Evolutionary conservation across 192 early-diverging fungal genomes (phyloP).

Genomic region (Dissophora globulifera): DNA sequence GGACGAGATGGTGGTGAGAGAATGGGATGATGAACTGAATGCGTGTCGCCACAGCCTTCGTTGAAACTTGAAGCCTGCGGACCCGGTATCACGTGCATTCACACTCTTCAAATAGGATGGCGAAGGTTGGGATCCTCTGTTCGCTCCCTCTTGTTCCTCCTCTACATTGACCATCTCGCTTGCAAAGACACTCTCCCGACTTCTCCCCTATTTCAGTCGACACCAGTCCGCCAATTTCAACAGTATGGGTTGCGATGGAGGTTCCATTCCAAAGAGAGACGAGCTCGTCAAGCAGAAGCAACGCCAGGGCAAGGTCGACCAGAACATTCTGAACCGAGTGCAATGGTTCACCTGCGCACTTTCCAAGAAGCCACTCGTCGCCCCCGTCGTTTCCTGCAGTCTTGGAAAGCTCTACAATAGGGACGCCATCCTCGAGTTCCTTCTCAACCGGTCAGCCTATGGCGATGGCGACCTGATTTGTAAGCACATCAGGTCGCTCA

Average conservation of each 20-base stretch:
- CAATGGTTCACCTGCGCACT: constrained; percentile 82
- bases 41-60: too few species aligned
- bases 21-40: background rate
- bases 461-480: constrained; percentile 84
- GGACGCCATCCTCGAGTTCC: constrained; percentile 77
- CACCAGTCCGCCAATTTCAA: background rate
- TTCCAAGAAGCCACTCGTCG: constrained; percentile 70
- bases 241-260: constrained; percentile 85
- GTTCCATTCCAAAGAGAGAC: constrained; percentile 86
- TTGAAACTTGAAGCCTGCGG: too few species aligned
- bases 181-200: background rate
- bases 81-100: too few species aligned
- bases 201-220: background rate
- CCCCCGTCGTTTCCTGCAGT: constrained; percentile 74
- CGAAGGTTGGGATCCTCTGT: too few species aligned
- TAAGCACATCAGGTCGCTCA: constrained; percentile 74
- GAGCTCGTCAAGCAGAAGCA: constrained; percentile 88
- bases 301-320: constrained; percentile 72
- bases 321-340: constrained; percentile 65
- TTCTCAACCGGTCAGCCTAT: constrained; percentile 75
- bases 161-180: too few species aligned
- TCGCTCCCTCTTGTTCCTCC: too few species aligned
- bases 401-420: constrained; percentile 90
- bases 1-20: too few species aligned
- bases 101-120: too few species aligned